A percentile compares a stretch with the other conserved stretches of the same genome.
These are phyloP conservation scores for Aureobasidium vineae DNA, from an alignment of 2,329 filamentous ascomycete genomes.

Conservation along the genomic window DNA sequence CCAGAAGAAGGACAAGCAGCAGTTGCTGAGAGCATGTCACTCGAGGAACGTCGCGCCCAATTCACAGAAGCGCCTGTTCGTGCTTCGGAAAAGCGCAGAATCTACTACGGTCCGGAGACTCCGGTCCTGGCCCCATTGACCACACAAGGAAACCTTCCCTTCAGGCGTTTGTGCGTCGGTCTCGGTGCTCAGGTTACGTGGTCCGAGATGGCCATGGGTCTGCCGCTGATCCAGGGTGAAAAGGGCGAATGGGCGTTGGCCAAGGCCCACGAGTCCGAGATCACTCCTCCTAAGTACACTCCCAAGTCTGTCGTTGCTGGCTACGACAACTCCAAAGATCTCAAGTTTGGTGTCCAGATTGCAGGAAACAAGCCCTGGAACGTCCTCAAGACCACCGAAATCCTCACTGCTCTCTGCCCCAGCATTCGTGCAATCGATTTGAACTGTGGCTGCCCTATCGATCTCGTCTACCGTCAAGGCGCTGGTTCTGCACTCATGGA, in stretches of 20 bases:
- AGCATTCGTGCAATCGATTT: slow-evolving; percentile 87
- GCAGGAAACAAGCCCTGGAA: slow-evolving; percentile 90
- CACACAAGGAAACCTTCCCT: slow-evolving; percentile 94
- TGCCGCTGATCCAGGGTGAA: slow-evolving; percentile 84
- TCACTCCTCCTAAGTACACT: slow-evolving; percentile 66
- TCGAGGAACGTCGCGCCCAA: slow-evolving; percentile 70
- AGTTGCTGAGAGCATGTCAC: slow-evolving; percentile 40
- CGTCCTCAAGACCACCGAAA: slow-evolving; percentile 83
- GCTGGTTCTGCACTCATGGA: slow-evolving; percentile 93
- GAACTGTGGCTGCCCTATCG: slow-evolving; percentile 97
- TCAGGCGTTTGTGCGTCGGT: slow-evolving; percentile 83
- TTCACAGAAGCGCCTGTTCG: slow-evolving; percentile 85
- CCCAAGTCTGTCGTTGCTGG: slow-evolving; percentile 62
- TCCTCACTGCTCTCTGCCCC: slow-evolving; percentile 72
- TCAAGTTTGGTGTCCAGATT: slow-evolving; percentile 90
- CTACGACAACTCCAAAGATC: slow-evolving; percentile 79
- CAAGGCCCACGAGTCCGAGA: slow-evolving; percentile 85
- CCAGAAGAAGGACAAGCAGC: slow-evolving; percentile 34
- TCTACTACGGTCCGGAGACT: slow-evolving; percentile 94
- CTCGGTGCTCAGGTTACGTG: slow-evolving; percentile 92
- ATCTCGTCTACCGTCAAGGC: slow-evolving; percentile 83
- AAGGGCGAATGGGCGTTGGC: slow-evolving; percentile 94
- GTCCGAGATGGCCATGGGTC: slow-evolving; percentile 95
- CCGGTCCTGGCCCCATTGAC: slow-evolving; percentile 92
- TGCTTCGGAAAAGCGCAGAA: slow-evolving; percentile 85